phyloP scores from a whole-genome alignment of 2,329 filamentous ascomycete species.

The Ascochyta lentis region DNA sequence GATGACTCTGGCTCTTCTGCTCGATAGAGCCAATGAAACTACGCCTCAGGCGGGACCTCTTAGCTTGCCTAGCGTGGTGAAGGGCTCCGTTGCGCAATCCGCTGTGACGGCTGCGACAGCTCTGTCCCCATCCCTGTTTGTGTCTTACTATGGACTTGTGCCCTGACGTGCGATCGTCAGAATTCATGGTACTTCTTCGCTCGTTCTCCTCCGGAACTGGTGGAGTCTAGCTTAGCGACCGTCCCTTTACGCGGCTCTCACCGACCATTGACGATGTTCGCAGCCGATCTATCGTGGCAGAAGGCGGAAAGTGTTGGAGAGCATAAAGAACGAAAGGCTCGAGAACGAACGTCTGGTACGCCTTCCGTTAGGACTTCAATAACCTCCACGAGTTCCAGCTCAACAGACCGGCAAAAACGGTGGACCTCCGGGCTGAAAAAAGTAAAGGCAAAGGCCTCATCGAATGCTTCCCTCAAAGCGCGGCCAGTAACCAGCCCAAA shows the following conservation, averaged over 20 bases:
- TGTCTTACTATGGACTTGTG: constrained; percentile 29
- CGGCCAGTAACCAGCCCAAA: constrained; percentile 13
- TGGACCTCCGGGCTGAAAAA: constrained; percentile 45
- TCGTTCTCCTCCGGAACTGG: constrained; percentile 23
- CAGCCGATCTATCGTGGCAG: constrained; percentile 49
- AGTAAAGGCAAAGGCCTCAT: constrained; percentile 28
- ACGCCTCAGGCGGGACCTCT: constrained; percentile 17
- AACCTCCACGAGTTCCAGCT: constrained; percentile 36
- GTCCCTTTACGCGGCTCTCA: constrained; percentile 15
- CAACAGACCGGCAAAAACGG: constrained; percentile 38
- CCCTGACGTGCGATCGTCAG: constrained; percentile 26
- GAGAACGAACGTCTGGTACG: constrained; percentile 32
- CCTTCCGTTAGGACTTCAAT: constrained; percentile 37
- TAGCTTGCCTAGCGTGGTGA: constrained; percentile 13
- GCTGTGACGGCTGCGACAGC: constrained; percentile 27
- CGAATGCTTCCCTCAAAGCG: constrained; percentile 9
- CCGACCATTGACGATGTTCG: constrained; percentile 42
- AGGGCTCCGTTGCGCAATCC: constrained; percentile 33
- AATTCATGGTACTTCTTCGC: constrained; percentile 19
- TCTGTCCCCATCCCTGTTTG: constrained; percentile 30
- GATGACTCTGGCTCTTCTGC: constrained; percentile 21
- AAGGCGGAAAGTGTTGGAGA: constrained; percentile 48
- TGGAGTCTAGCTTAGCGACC: constrained; percentile 26
- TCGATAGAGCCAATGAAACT: constrained; percentile 39
- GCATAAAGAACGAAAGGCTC: constrained; percentile 44